phyloP scores from a whole-genome alignment of 2,329 filamentous ascomycete genomes.

The Fusarium euwallaceae region DNA sequence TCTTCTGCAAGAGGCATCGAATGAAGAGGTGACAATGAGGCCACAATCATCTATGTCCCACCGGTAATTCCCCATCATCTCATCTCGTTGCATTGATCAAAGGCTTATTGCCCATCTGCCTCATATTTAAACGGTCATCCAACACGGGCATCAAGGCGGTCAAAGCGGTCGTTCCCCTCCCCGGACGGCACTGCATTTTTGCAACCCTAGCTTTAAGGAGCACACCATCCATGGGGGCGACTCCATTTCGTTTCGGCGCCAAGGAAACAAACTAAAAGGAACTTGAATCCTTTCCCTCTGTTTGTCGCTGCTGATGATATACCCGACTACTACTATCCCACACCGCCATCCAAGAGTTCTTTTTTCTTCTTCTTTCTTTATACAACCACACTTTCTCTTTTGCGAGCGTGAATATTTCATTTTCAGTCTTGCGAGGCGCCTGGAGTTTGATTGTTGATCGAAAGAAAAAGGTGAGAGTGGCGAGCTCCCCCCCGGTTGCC shows the following conservation, averaged over 20 bases:
- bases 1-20: slow-evolving; percentile 6
- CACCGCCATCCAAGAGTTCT: slow-evolving; percentile 30
- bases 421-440: background rate
- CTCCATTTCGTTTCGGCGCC: slow-evolving; percentile 21
- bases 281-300: background rate
- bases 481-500: background rate
- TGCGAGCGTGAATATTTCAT: background rate
- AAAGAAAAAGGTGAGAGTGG: slow-evolving; percentile 9
- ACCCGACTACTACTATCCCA: slow-evolving; percentile 1
- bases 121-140: slow-evolving; percentile 36
- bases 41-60: slow-evolving; percentile 22
- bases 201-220: slow-evolving; percentile 37
- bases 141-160: slow-evolving; percentile 45
- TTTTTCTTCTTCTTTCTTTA: background rate
- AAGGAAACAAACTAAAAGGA: slow-evolving; percentile 40
- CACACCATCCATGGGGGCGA: slow-evolving; percentile 28
- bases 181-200: slow-evolving; percentile 42
- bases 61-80: slow-evolving; percentile 31
- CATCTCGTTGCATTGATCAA: slow-evolving; percentile 42
- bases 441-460: background rate
- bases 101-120: slow-evolving; percentile 33
- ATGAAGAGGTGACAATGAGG: slow-evolving; percentile 8
- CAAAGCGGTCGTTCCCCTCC: slow-evolving; percentile 41
- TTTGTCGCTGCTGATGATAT: slow-evolving; percentile 15
- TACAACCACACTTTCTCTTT: background rate